Base-by-base conservation (phyloP, 2,329 filamentous ascomycete genomes). In the Penicillium vulpinum region DNA sequence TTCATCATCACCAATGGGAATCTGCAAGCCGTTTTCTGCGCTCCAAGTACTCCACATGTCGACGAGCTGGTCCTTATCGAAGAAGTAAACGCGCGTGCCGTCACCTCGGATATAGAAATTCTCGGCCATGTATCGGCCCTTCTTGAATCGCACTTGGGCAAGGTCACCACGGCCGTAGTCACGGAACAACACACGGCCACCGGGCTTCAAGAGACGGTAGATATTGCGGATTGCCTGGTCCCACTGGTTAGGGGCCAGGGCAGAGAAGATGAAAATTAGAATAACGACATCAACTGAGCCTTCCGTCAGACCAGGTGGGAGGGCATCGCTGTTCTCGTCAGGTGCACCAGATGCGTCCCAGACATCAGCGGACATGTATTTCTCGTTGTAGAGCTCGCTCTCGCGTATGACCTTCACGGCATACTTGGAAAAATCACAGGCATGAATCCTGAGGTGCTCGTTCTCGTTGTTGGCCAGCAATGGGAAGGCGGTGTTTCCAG, bases 31-130 rank as follows among this genome's bases (percentile, higher is more conserved):
- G 41, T 66, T 67, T 56, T 75, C 67, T 8, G 71, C 70, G 5
- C 67, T 72, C 75, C 65, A 76, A 33, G 82, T 83, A 24, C 81
- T 81, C 93, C 93, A 97, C 58, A 97, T 93, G 41, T 82, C 74
- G 51, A 84, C 82, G 52, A 99, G 79, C 77, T 99, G 88, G 33
- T 92, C 87, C 73, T 87, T 83, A 56, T 97, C 93, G 70, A 99
- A 99, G 75, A 99, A 99, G 75, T 97, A 99, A 0, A 99, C 94
- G 7, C 94, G 84, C 4, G 94, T 99, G 2, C 94, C 94, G 73
- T 99, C 94, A 2, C 94, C 94, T 33, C 94, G 83, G 43, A 97
- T 90, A 73, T 99, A 99, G 69, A 99, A 99, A 71, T 97, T 99
- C 75, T 97, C 94, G 54, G 92, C 90, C 70, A 99, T 83, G 70